Evolutionary conservation across 371 early-diverging fungal genomes (phyloP), one percentile per base, ranked within the genome.

Genomic region (Syncephalis fuscata): DNA sequence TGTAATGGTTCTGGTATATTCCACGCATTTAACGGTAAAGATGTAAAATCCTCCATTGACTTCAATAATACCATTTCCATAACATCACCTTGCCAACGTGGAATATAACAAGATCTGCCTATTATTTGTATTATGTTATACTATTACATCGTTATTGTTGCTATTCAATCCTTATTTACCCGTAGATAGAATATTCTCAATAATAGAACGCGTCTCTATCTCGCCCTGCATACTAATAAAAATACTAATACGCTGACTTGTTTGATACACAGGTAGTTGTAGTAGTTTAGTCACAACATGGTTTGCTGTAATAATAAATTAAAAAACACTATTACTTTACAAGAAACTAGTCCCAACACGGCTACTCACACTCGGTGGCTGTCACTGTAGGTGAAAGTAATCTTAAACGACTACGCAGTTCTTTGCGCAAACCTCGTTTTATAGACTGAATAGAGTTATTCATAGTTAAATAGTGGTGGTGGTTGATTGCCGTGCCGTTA

Each of bases 1-100:
- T 59, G 52, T 2, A 53, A 59, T 17, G 82, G 80, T 39, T 82
- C 82, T 9, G 75, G 76, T 45, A 80, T 80, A 50, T 69, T 66
- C 79, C 78, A 82, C 39, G 56, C 66, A 51, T 82, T 82, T 20
- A 65, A 48, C 21, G 80, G 79, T 36, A 82, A 58, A 4, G 70
- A 57, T 15, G 64, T 44, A 54, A 66, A 78, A 45, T 78, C 80
- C 1, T 78, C 65, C 56, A 66, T 61, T 9, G 74, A 74, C 10
- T 50, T 55, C 2, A 82, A 60, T 46, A 63, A 65, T 17, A 82
- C 77, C 82, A 82, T 82, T 16, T 78, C 78, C 82, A 82, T 78
- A 11, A 50, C 53, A 42, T 66, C 60, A 19, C 67, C 69, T 19
- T 70, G 61, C 44, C 79, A 82, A 17, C 76, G 61, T 17, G 82